Conservation (phyloP, 1,284 basidiomycete genomes). For the Rhodotorula sp. region DNA sequence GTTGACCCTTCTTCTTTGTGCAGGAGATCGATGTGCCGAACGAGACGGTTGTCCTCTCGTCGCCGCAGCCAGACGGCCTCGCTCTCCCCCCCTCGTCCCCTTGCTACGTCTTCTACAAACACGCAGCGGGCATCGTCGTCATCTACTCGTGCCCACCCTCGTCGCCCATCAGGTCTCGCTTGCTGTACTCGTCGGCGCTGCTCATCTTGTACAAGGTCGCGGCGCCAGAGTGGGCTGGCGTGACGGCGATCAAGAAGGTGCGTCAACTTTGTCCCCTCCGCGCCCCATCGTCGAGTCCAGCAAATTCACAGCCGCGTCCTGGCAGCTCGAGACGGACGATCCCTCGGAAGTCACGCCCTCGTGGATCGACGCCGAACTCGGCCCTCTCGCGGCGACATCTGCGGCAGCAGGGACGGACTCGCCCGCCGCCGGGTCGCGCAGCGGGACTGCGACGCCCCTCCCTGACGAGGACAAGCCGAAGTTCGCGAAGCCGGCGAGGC, state of each 20-base stretch:
- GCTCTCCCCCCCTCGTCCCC: conserved; percentile 19
- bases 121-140: conserved; percentile 58
- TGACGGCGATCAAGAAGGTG: conserved; percentile 51
- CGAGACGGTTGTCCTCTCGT: conserved; percentile 25
- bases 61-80: conserved; percentile 21
- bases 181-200: conserved; percentile 78
- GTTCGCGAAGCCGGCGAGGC: conserved; percentile 47
- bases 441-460: conserved; percentile 7
- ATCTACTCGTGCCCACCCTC: conserved; percentile 81
- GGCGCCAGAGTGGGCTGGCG: conserved; percentile 58
- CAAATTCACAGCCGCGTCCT: conserved; percentile 50
- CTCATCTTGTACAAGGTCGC: conserved; percentile 58
- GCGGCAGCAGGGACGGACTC: background rate
- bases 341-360: conserved; percentile 68
- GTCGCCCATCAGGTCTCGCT: conserved; percentile 76
- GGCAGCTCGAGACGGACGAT: conserved; percentile 78
- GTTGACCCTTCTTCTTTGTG: background rate
- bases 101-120: conserved; percentile 31
- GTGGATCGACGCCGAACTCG: conserved; percentile 63
- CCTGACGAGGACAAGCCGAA: conserved; percentile 32
- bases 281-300: too few relatives aligned
- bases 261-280: background rate
- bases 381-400: conserved; percentile 43
- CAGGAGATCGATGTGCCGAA: conserved; percentile 33
- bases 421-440: background rate